Conservation (phyloP, 495 filamentous ascomycete species). For the Trichoderma reesei region DNA sequence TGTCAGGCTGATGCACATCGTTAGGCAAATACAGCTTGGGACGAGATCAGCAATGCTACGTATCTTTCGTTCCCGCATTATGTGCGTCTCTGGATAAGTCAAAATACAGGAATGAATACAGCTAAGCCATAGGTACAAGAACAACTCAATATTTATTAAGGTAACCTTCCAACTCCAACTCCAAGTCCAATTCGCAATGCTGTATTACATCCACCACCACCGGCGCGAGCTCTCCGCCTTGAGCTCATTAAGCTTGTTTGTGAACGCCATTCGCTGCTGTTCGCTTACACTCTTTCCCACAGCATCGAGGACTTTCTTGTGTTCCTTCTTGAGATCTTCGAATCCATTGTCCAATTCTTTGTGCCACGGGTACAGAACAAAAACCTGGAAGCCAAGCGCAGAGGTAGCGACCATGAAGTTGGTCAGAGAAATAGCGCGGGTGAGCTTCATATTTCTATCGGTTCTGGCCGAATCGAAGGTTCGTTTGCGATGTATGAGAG, state of each 20-base stretch:
- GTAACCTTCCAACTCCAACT: too few relatives aligned
- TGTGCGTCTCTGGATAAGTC: too few relatives aligned
- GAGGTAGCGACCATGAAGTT: conserved; percentile 52
- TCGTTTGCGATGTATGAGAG: background rate
- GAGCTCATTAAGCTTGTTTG: background rate
- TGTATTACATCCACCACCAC: conserved; percentile 1
- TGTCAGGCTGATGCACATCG: too few relatives aligned
- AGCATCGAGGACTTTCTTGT: conserved; percentile 26
- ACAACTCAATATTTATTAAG: too few relatives aligned
- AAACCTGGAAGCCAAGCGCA: conserved; percentile 52
- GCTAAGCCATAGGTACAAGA: too few relatives aligned
- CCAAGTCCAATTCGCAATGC: too few relatives aligned
- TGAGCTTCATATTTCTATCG: conserved; percentile 16
- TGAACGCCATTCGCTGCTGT: background rate
- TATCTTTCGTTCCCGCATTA: too few relatives aligned
- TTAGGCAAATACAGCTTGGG: too few relatives aligned
- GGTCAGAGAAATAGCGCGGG: conserved; percentile 47
- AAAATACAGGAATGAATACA: too few relatives aligned
- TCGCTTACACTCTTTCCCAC: background rate
- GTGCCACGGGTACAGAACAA: conserved; percentile 58
- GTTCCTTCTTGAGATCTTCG: conserved; percentile 44
- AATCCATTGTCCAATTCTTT: conserved; percentile 50
- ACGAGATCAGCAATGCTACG: too few relatives aligned
- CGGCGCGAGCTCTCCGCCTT: background rate
- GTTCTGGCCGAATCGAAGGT: background rate